phyloP scores from a whole-genome alignment of 1,284 basidiomycete genomes.

The Leccinum fallax region DNA sequence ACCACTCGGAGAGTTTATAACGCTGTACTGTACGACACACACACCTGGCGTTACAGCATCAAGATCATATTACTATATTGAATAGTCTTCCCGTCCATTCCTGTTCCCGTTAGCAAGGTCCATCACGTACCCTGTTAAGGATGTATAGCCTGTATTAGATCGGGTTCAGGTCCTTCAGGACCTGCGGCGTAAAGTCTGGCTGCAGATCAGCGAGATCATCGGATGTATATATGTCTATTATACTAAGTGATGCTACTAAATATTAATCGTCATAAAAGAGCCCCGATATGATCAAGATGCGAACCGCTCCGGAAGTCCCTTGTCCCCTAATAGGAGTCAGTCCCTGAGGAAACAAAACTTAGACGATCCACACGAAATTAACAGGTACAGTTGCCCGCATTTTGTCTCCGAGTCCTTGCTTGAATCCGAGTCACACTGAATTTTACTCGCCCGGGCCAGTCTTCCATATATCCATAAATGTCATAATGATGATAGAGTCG shows the following conservation, averaged over 20 bases:
- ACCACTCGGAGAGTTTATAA: neutral
- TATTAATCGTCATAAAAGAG: neutral
- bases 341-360: neutral
- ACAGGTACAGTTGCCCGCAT: neutral
- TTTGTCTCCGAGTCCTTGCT: neutral
- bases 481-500: neutral
- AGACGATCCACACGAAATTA: neutral
- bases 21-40: neutral
- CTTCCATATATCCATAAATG: neutral
- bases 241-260: neutral
- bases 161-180: neutral
- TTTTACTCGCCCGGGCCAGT: neutral
- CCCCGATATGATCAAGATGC: constrained; percentile 1
- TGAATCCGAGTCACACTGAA: neutral
- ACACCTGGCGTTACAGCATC: neutral
- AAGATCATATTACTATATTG: neutral
- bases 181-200: neutral
- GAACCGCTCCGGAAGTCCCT: neutral
- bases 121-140: neutral
- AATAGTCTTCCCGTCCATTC: neutral
- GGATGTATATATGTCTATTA: neutral
- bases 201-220: neutral
- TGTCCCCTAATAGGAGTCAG: neutral
- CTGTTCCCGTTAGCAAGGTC: neutral
- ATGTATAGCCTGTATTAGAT: neutral